Percentiles rank a stretch among this genome's conserved stretches.
phyloP scores from a whole-genome alignment of 331 rosid species.

The Rosa hybrid region DNA sequence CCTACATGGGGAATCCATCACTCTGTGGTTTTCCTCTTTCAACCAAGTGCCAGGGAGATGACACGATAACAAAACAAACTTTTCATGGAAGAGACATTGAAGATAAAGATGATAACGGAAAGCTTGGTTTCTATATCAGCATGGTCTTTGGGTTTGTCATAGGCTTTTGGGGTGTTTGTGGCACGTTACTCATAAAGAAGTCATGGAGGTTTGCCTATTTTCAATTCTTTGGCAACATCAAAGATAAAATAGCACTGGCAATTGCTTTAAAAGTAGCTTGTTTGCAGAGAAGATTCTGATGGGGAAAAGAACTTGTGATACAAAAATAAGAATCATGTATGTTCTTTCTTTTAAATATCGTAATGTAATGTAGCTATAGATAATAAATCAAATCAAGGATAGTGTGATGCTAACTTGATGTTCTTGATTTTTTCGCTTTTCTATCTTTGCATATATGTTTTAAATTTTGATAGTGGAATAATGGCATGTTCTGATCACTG shows the following conservation, averaged over 20 bases:
- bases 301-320: too few relatives aligned
- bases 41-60: not conserved
- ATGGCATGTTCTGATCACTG: too few relatives aligned
- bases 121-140: not conserved
- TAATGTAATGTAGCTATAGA: too few relatives aligned
- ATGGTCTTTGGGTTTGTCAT: not conserved
- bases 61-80: not conserved
- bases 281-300: not conserved
- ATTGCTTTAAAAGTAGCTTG: not conserved
- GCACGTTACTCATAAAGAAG: not conserved
- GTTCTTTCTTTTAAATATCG: too few relatives aligned
- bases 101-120: not conserved
- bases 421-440: too few relatives aligned
- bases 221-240: not conserved
- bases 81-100: not conserved
- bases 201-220: constrained; percentile 19
- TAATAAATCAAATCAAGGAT: too few relatives aligned
- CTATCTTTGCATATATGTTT: too few relatives aligned
- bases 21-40: not conserved
- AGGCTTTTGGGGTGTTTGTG: constrained; percentile 19
- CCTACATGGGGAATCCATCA: not conserved
- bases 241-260: not conserved
- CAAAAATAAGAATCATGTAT: too few relatives aligned
- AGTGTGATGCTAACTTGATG: not conserved
- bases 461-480: too few relatives aligned